Base-by-base conservation (phyloP, 225 moss, liverwort and hornwort genomes). In the Bryoerythrophyllum caledonicum region DNA sequence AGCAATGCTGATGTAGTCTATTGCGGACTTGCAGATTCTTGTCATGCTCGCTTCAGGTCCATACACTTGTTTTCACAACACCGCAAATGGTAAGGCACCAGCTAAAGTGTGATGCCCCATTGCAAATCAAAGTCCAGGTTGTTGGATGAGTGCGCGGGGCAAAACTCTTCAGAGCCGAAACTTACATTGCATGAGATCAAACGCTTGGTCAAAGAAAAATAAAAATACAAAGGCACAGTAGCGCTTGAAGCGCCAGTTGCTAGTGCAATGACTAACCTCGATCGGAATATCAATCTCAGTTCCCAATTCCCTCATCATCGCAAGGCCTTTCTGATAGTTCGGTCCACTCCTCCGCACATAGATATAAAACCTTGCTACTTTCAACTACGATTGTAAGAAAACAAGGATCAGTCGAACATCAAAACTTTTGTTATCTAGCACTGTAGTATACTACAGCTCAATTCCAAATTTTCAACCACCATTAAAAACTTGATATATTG, bases 1-100 rank as follows among this genome's bases (percentile, higher is more conserved):
- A 25, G 63, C 51, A 21, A 88, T 49, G 48, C 87, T 87, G 63
- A 94, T 90, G 76, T 94, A 92, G 35, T 94, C 92, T 64, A 96
- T 96, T 6, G 96, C 96, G 69, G 87, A 77, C 79, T 96, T 94
- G 86, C 96, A 96, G 60, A 96, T 96, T 64, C 96, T 91, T n/a
- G 94, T 96, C 96, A 96, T 96, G 67, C 94, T 96, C n/a, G 91
- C 94, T 70, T 94, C 94, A 4, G 96, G 94, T 63, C 94, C 94
- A 79, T 90, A 96, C 16, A 96, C 96, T 92, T 96, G 84, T 73
- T 51, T 12, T 28, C 59, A 80, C 23, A 17, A 30, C 57, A 73
- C 54, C 59, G 2, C 28, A 25, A 27, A 5, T 19, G 16, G 20
- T 72, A 23, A 78, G 85, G 38, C 23, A 67, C 28, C 17, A 6